Base-by-base conservation (phyloP, 805 yeast genomes). In the Pichia nanzhaoensis region DNA sequence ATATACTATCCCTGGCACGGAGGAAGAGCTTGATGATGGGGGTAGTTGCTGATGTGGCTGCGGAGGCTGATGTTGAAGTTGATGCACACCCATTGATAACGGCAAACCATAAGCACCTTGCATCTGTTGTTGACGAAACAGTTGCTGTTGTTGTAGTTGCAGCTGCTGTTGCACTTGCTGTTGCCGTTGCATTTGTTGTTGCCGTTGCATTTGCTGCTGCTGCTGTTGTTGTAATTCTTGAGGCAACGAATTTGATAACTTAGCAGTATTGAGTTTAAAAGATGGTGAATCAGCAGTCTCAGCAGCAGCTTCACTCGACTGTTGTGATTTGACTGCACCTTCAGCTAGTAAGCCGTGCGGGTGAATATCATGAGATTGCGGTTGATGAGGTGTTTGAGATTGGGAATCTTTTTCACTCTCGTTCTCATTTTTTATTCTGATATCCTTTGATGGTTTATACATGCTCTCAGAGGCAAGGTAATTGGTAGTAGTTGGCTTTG, bases 151-250 rank as follows among this genome's bases (percentile, higher is more conserved):
- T 27, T 21, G 45, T 14, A n/a, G n/a, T n/a, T n/a, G n/a, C n/a
- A n/a, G 43, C 8, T 18, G 40, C 30, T 18, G 41, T 27, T 21
- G 45, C 14, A n/a, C n/a, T n/a, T 8, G 33, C 19, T 17, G 48
- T 28, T 39, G 44, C 18, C 30, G 36, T 30, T 38, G 40, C 18
- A 16, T 28, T 33, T 38, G 33, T n/a, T 17, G 48, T 28, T 39
- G 44, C 18, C 30, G 36, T 30, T 38, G 40, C 18, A 16, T 28
- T 33, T 38, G 33, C 19, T 17, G 48, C 20, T 39, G 44, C 18
- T 35, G 36, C 20, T 38, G 40, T n/a, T n/a, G n/a, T n/a, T n/a
- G n/a, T n/a, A n/a, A n/a, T n/a, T n/a, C n/a, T n/a, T n/a, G n/a
- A n/a, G n/a, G n/a, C n/a, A n/a, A n/a, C n/a, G n/a, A n/a, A n/a